A percentile compares a stretch with the other conserved stretches of the same genome.
Conservation (phyloP, 2,329 filamentous ascomycete species). For the Arthrobotrys entomopaga region DNA sequence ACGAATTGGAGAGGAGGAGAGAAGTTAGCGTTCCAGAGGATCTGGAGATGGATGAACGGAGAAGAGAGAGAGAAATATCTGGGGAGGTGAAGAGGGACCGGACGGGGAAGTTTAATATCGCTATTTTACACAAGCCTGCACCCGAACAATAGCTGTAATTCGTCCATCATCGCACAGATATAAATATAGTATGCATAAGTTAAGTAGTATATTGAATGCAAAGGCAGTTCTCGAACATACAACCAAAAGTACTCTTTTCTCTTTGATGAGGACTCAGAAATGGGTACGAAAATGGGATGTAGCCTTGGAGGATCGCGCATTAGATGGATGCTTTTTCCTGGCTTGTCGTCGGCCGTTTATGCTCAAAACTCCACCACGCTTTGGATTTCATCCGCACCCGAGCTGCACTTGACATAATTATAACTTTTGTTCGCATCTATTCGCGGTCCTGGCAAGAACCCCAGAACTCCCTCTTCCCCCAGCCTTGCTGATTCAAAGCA, state of each 20-base stretch:
- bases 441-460: conserved; percentile 11
- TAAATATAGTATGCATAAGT: conserved; percentile 5
- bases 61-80: background rate
- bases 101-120: conserved; percentile 20
- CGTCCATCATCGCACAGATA: background rate
- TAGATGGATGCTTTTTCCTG: conserved; percentile 38
- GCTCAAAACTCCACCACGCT: conserved; percentile 28
- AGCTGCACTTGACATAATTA: conserved; percentile 13
- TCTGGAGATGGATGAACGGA: conserved; percentile 7
- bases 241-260: conserved; percentile 12
- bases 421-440: conserved; percentile 30
- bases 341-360: conserved; percentile 49
- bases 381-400: conserved; percentile 14
- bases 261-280: background rate
- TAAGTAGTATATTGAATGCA: background rate
- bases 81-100: background rate
- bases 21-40: background rate
- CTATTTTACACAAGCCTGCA: conserved; percentile 31
- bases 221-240: conserved; percentile 4
- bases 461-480: background rate
- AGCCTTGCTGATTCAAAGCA: conserved; percentile 3
- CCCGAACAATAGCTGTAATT: background rate
- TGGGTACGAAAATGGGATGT: conserved; percentile 17
- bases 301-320: conserved; percentile 32
- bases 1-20: too few relatives aligned